A percentile compares a stretch with the other conserved stretches of the same genome.
Conservation (phyloP, 768 basidiomycete genomes). For the Butyriboletus loyo region DNA sequence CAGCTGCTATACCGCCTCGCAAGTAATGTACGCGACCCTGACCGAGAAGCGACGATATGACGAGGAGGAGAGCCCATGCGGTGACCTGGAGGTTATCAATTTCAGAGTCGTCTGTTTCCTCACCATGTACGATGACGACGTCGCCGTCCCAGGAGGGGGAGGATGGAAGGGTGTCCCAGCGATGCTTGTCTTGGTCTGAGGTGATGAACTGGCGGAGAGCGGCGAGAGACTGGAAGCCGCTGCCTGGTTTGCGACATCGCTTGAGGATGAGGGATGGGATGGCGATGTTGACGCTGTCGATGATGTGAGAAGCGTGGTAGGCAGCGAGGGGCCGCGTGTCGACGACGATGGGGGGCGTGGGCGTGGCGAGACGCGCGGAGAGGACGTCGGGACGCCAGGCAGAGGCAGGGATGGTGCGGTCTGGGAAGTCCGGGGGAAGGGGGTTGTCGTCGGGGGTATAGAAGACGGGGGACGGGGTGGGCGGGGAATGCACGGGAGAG, state of each 20-base stretch:
- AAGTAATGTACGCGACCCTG: slow-evolving; percentile 62
- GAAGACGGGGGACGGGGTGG: slow-evolving; percentile 49
- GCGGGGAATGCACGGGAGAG: slow-evolving; percentile 10
- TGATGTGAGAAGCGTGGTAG: slow-evolving; percentile 63
- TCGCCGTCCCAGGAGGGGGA: slow-evolving; percentile 65
- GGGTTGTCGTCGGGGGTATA: slow-evolving; percentile 47
- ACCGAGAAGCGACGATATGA: slow-evolving; percentile 58
- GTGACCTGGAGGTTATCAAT: slow-evolving; percentile 52
- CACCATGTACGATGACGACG: slow-evolving; percentile 67
- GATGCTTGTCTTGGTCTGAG: slow-evolving; percentile 65
- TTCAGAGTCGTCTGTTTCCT: slow-evolving; percentile 71
- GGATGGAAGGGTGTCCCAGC: slow-evolving; percentile 64
- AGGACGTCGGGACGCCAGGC: slow-evolving; percentile 44
- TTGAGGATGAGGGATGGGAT: slow-evolving; percentile 91
- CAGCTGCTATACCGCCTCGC: slow-evolving; percentile 65
- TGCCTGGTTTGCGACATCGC: slow-evolving; percentile 70
- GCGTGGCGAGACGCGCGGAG: slow-evolving; percentile 46
- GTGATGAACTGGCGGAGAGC: slow-evolving; percentile 79
- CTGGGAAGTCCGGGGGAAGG: slow-evolving; percentile 14
- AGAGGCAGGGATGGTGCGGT: slow-evolving; percentile 32
- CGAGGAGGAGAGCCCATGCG: slow-evolving; percentile 68
- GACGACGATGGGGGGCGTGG: slow-evolving; percentile 62
- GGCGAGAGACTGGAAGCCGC: slow-evolving; percentile 62
- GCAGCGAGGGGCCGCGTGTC: slow-evolving; percentile 75
- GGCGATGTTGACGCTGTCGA: slow-evolving; percentile 75